Conservation (phyloP, 2,329 filamentous ascomycete genomes). For the Colletotrichum tamarilloi region DNA sequence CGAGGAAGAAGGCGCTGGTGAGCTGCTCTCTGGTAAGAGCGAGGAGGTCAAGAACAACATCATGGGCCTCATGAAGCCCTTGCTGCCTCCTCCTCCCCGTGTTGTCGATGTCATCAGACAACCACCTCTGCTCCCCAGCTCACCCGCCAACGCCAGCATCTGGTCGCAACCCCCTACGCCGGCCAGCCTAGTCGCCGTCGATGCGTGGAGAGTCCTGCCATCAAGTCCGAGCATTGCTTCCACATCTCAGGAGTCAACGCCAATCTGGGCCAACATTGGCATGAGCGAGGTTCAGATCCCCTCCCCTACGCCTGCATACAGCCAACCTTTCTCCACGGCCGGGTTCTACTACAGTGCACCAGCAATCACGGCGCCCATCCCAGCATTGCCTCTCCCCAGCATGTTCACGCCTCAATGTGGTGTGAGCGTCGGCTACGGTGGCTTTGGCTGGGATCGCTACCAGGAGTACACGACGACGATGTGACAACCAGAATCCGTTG, state of each 20-base stretch:
- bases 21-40: slow-evolving; percentile 89
- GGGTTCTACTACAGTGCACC: slow-evolving; percentile 85
- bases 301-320: slow-evolving; percentile 84
- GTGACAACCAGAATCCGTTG: slow-evolving; percentile 73
- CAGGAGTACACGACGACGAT: slow-evolving; percentile 89
- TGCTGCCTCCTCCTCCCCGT: slow-evolving; percentile 87
- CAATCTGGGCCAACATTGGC: slow-evolving; percentile 83
- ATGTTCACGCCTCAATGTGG: slow-evolving; percentile 89
- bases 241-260: slow-evolving; percentile 74
- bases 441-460: slow-evolving; percentile 88
- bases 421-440: slow-evolving; percentile 78
- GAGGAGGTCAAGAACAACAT: slow-evolving; percentile 93
- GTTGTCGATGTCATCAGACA: slow-evolving; percentile 91
- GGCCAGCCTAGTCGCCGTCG: slow-evolving; percentile 75
- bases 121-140: slow-evolving; percentile 86
- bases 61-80: slow-evolving; percentile 85
- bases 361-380: slow-evolving; percentile 77
- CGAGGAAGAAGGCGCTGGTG: slow-evolving; percentile 95
- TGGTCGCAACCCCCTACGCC: slow-evolving; percentile 77
- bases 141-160: slow-evolving; percentile 77
- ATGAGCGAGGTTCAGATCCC: slow-evolving; percentile 80
- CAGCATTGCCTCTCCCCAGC: slow-evolving; percentile 84
- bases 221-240: slow-evolving; percentile 87
- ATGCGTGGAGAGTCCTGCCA: slow-evolving; percentile 90
- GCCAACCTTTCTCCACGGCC: slow-evolving; percentile 79